Percentiles rank a stretch among this genome's conserved stretches.
phyloP scores from a whole-genome alignment of 2,329 filamentous ascomycete species.

The Fusarium stilboides region DNA sequence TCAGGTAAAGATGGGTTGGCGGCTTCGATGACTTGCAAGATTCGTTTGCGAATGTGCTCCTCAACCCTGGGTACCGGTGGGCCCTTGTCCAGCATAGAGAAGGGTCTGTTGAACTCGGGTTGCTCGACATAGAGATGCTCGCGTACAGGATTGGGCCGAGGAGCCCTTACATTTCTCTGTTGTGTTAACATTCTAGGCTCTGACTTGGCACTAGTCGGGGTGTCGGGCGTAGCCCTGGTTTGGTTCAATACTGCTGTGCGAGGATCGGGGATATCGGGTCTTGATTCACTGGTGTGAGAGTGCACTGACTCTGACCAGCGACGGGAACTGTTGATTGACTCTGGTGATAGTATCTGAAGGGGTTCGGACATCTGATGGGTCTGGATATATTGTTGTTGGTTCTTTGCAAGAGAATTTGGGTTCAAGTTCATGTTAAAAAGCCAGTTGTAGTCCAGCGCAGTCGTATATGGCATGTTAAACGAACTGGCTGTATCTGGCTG shows the following conservation, averaged over 20 bases:
- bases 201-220: background rate
- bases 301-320: conserved; percentile 30
- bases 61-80: background rate
- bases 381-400: background rate
- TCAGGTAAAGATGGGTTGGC: conserved; percentile 3
- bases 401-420: background rate
- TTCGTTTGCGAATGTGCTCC: background rate
- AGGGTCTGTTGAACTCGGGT: conserved; percentile 12
- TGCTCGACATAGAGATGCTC: conserved; percentile 1
- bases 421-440: conserved; percentile 64
- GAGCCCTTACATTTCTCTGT: background rate
- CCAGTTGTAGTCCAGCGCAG: conserved; percentile 75
- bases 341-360: conserved; percentile 21
- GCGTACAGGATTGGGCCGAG: fast-evolving
- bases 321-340: conserved; percentile 44
- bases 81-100: conserved; percentile 8
- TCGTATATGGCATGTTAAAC: conserved; percentile 77
- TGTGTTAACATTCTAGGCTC: background rate
- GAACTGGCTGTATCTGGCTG: conserved; percentile 74
- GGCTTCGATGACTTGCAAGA: background rate
- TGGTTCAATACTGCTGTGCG: background rate
- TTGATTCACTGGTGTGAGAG: background rate
- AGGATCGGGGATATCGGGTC: background rate
- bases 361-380: background rate
- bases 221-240: background rate